phyloP scores from a whole-genome alignment of 2,329 filamentous ascomycete genomes.

The Botrytis pseudocinerea region DNA sequence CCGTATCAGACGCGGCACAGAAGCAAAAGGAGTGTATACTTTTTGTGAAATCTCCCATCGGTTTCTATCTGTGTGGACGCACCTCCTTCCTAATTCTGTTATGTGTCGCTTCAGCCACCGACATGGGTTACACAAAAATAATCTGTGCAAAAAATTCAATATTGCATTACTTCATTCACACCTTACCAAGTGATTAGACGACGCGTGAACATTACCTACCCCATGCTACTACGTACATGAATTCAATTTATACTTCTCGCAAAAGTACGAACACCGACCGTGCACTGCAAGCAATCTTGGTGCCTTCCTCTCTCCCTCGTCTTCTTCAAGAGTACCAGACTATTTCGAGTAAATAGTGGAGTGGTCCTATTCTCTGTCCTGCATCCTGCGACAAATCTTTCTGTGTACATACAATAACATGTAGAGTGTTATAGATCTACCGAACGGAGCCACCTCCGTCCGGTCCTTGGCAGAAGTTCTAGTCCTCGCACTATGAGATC shows the following conservation, averaged over 20 bases:
- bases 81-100: slow-evolving; percentile 12
- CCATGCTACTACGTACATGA: slow-evolving; percentile 6
- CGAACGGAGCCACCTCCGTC: neutral
- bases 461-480: slow-evolving; percentile 9
- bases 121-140: slow-evolving; percentile 22
- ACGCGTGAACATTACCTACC: neutral
- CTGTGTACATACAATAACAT: neutral
- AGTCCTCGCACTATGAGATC: slow-evolving; percentile 19
- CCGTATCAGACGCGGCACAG: slow-evolving; percentile 12
- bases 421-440: slow-evolving; percentile 7
- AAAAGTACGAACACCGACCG: slow-evolving; percentile 11
- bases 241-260: slow-evolving; percentile 8
- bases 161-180: slow-evolving; percentile 2
- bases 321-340: neutral
- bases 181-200: neutral
- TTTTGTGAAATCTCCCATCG: slow-evolving; percentile 11
- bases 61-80: neutral
- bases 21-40: neutral
- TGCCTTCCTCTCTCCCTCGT: neutral
- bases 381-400: slow-evolving; percentile 8
- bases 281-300: slow-evolving; percentile 15
- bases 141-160: neutral
- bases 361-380: neutral
- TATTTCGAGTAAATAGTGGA: slow-evolving; percentile 11
- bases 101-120: slow-evolving; percentile 21